Percentiles rank a stretch among this genome's conserved stretches.
Evolutionary conservation across 495 filamentous ascomycete genomes (phyloP).

Genomic region (Ascobolus immersus): DNA sequence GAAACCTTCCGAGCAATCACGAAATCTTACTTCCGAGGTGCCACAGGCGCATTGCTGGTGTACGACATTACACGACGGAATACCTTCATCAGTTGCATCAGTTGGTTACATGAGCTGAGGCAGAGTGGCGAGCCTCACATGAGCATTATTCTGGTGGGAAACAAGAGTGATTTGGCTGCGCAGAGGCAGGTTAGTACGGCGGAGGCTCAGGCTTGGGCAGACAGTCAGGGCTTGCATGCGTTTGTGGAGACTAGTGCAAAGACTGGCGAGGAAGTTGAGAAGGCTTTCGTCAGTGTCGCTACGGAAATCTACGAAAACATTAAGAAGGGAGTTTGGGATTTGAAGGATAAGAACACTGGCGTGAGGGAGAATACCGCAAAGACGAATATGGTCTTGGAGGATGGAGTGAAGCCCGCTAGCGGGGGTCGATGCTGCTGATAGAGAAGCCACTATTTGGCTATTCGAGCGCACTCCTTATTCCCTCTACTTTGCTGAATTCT

Average conservation of each 20-base stretch:
- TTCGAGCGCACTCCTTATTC: too few species aligned
- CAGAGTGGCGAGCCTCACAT: conserved; percentile 86
- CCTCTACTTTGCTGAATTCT: too few species aligned
- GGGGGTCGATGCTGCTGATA: too few species aligned
- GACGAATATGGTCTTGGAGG: too few species aligned
- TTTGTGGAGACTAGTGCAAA: conserved; percentile 96
- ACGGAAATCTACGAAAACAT: conserved; percentile 90
- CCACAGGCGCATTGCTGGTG: conserved; percentile 72
- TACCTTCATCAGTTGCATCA: conserved; percentile 64
- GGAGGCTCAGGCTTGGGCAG: conserved; percentile 76
- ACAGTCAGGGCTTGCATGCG: conserved; percentile 50
- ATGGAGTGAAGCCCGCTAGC: too few species aligned
- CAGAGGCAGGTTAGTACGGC: conserved; percentile 47
- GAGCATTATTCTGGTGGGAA: conserved; percentile 78
- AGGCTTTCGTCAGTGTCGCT: conserved; percentile 75
- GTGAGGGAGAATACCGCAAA: conserved; percentile 35
- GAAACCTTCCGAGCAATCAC: conserved; percentile 65
- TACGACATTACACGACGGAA: conserved; percentile 72
- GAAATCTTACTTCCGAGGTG: conserved; percentile 81
- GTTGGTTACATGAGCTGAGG: conserved; percentile 79
- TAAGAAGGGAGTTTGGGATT: conserved; percentile 71
- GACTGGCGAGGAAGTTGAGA: conserved; percentile 74
- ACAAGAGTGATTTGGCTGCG: conserved; percentile 55
- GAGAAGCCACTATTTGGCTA: too few species aligned
- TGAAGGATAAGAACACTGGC: conserved; percentile 81